Evolutionary conservation across 305 asterid genomes (phyloP).

Genomic region (Andrographis paniculata): DNA sequence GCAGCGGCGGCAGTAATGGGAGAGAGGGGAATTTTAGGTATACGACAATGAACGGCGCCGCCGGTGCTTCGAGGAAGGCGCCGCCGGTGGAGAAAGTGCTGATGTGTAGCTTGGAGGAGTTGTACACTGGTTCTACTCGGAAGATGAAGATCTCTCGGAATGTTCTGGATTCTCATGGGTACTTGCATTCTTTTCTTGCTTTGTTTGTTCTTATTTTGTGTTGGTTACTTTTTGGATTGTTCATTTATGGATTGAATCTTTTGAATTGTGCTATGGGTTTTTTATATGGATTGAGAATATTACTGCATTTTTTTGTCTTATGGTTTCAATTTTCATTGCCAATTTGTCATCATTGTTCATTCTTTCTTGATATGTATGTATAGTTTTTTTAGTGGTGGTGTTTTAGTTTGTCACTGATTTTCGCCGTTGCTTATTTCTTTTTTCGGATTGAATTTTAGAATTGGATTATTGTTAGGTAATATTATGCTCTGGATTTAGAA

Average conservation of each 20-base stretch:
- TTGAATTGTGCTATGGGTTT: too few species aligned
- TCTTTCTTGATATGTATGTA: neutral
- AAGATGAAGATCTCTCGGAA: conserved; percentile 91
- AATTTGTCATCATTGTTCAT: too few species aligned
- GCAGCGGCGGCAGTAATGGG: conserved; percentile 24
- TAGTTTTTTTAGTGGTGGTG: neutral
- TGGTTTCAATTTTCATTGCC: too few species aligned
- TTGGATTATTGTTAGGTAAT: neutral
- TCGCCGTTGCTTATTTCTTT: too few species aligned
- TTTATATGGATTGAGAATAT: too few species aligned
- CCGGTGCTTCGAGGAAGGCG: conserved; percentile 52
- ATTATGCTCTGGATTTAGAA: neutral
- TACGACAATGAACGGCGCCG: conserved; percentile 43
- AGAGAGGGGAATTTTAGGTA: conserved; percentile 56
- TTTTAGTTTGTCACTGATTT: too few species aligned
- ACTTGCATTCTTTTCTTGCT: conserved; percentile 13
- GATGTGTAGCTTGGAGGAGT: conserved; percentile 81
- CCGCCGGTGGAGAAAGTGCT: conserved; percentile 64
- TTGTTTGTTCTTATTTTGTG: conserved; percentile 9
- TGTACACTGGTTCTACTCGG: conserved; percentile 66
- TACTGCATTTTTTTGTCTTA: too few species aligned
- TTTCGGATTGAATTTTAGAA: neutral
- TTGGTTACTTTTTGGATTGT: conserved; percentile 3
- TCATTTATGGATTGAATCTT: too few species aligned
- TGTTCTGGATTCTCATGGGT: conserved; percentile 65